Conservation (phyloP, 495 filamentous ascomycete genomes). For the Trichodelitschia bisporula region DNA sequence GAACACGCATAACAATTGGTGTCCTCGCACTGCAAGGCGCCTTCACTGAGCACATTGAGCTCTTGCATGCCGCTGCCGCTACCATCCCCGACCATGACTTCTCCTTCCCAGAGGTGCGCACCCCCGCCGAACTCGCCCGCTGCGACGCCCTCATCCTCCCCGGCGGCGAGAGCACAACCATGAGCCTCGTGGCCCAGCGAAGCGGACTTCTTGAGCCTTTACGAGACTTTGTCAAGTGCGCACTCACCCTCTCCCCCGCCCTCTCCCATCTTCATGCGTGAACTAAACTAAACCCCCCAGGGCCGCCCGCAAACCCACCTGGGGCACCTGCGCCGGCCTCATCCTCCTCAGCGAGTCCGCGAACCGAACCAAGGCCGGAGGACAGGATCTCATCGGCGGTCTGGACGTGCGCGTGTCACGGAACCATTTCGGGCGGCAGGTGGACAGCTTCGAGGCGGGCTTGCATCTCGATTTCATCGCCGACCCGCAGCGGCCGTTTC, state of each 20-base stretch:
- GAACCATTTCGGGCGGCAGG: conserved; percentile 91
- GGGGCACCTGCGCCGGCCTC: conserved; percentile 91
- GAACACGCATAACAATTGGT: conserved; percentile 59
- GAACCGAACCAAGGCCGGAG: conserved; percentile 68
- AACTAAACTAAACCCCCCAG: conserved; percentile 9
- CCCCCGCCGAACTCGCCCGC: conserved; percentile 33
- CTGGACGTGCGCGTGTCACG: conserved; percentile 75
- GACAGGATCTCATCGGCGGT: conserved; percentile 83
- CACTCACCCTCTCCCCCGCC: no score
- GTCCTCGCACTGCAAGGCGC: conserved; percentile 87
- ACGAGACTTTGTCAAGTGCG: conserved; percentile 81
- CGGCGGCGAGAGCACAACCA: conserved; percentile 85
- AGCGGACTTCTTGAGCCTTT: conserved; percentile 63
- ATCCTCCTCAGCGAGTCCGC: conserved; percentile 80
- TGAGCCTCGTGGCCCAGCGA: conserved; percentile 66
- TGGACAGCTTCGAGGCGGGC: conserved; percentile 71
- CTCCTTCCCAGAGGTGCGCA: conserved; percentile 56
- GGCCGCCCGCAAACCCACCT: conserved; percentile 56
- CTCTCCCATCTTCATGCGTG: no score
- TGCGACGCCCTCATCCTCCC: conserved; percentile 79
- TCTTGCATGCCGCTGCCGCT: conserved; percentile 41
- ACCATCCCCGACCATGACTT: conserved; percentile 4
- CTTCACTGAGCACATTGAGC: conserved; percentile 65
- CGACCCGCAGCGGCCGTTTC: conserved; percentile 25
- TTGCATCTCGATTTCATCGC: conserved; percentile 50